A percentile compares a stretch with the other conserved stretches of the same genome.
Conservation (phyloP, 257 asterid genomes). For the Nicotiana benthamiana region DNA sequence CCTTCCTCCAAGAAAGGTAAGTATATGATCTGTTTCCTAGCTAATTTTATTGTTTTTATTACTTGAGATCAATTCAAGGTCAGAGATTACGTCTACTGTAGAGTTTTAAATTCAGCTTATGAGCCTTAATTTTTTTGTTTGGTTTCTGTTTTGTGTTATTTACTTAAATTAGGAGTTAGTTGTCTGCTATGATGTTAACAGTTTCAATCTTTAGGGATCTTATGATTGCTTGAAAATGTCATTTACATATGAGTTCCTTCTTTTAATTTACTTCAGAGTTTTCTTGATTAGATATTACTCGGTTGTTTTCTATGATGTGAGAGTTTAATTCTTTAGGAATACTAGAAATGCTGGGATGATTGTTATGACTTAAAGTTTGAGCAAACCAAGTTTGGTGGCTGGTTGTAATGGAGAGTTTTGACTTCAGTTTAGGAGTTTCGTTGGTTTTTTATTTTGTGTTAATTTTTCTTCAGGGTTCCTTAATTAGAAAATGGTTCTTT, state of each 20-base stretch:
- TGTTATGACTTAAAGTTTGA: neutral
- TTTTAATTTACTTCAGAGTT: neutral
- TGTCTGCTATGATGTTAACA: neutral
- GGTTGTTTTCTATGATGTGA: neutral
- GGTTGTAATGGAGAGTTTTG: neutral
- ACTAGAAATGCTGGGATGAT: neutral
- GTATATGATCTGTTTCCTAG: neutral
- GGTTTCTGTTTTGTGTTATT: neutral
- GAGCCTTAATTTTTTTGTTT: neutral
- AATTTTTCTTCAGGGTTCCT: neutral
- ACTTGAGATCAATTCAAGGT: neutral
- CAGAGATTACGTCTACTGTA: neutral
- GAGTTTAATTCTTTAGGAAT: neutral
- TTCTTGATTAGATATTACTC: neutral
- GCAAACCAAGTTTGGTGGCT: neutral
- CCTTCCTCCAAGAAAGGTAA: constrained; percentile 91
- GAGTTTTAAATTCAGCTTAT: neutral
- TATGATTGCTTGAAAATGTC: neutral
- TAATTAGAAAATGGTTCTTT: neutral
- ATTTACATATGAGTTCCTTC: neutral
- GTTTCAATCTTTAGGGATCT: neutral
- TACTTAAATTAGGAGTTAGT: neutral
- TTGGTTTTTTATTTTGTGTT: neutral
- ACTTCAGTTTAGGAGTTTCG: neutral
- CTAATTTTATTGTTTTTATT: neutral